Percentiles rank a stretch among this genome's conserved stretches.
Evolutionary conservation across 495 filamentous ascomycete genomes (phyloP).

Genomic region (Aspergillus bridgeri): DNA sequence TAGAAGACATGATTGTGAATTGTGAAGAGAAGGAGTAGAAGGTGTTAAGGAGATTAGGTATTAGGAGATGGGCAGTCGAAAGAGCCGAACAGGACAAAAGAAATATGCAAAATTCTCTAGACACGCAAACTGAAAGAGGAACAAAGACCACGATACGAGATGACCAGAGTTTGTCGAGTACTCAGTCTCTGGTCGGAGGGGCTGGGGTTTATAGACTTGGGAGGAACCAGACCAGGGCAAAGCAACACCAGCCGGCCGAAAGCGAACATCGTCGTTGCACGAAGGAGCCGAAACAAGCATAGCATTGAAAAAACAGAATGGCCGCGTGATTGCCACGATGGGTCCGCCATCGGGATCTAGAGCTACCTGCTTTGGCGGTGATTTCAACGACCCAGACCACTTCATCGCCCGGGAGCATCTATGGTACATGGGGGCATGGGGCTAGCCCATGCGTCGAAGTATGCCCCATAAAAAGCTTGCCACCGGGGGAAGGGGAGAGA

Average conservation of each 20-base stretch:
- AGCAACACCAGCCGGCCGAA: neutral
- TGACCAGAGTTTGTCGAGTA: neutral
- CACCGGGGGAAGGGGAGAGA: slow-evolving; percentile 7
- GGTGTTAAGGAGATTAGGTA: slow-evolving; percentile 7
- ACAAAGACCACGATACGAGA: neutral
- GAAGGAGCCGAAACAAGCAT: slow-evolving; percentile 21
- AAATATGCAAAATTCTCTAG: neutral
- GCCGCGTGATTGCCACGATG: slow-evolving; percentile 31
- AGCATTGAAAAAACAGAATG: slow-evolving; percentile 19
- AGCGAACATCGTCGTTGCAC: slow-evolving; percentile 10
- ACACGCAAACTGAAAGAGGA: slow-evolving; percentile 3
- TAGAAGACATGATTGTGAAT: slow-evolving; percentile 19
- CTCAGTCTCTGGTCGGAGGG: neutral
- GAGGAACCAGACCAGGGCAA: neutral
- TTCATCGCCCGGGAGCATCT: slow-evolving; percentile 21
- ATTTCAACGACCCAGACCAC: slow-evolving; percentile 28
- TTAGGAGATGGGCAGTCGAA: neutral
- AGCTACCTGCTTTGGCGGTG: slow-evolving; percentile 28
- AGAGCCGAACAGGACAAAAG: neutral
- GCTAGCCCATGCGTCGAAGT: slow-evolving; percentile 11
- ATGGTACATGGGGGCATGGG: slow-evolving; percentile 15
- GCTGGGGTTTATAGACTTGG: slow-evolving; percentile 17
- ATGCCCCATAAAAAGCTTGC: slow-evolving; percentile 11
- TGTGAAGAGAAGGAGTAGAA: slow-evolving; percentile 7
- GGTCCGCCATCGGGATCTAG: slow-evolving; percentile 14